A percentile compares a stretch with the other conserved stretches of the same genome.
These are phyloP conservation scores for Aspergillus floridensis DNA, from an alignment of 2,329 filamentous ascomycete genomes.

Conservation along the genomic window DNA sequence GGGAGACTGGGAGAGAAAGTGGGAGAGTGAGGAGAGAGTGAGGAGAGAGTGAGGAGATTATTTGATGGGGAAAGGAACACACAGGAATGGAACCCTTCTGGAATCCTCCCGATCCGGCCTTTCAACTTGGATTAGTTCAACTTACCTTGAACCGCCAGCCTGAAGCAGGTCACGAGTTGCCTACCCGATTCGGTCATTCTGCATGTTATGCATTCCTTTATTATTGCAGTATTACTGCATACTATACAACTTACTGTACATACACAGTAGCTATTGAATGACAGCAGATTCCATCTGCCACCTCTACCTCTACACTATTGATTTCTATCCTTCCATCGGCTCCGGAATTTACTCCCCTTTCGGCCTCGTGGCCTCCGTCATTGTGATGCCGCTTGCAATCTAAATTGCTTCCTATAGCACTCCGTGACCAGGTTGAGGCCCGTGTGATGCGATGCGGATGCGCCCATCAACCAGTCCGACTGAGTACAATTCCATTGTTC, in stretches of 20 bases:
- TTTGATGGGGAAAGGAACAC: not conserved
- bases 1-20: slow-evolving; percentile 11
- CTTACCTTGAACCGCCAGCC: no score
- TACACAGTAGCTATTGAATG: no score
- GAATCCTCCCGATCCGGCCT: not conserved
- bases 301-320: no score
- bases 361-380: not conserved
- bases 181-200: not conserved
- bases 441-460: no score
- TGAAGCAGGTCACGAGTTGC: not conserved
- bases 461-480: no score
- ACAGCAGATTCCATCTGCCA: no score
- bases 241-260: no score
- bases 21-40: not conserved
- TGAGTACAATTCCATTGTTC: not conserved
- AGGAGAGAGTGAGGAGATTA: not conserved
- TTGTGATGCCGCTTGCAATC: not conserved
- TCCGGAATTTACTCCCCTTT: not conserved
- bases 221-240: no score
- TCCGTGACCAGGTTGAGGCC: no score
- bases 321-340: no score
- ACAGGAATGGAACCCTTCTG: not conserved
- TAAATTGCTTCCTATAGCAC: not conserved
- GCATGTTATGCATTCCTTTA: no score
- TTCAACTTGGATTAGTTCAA: no score